Evolutionary conservation across 495 filamentous ascomycete genomes (phyloP).

Genomic region (Acidiella bohemica): DNA sequence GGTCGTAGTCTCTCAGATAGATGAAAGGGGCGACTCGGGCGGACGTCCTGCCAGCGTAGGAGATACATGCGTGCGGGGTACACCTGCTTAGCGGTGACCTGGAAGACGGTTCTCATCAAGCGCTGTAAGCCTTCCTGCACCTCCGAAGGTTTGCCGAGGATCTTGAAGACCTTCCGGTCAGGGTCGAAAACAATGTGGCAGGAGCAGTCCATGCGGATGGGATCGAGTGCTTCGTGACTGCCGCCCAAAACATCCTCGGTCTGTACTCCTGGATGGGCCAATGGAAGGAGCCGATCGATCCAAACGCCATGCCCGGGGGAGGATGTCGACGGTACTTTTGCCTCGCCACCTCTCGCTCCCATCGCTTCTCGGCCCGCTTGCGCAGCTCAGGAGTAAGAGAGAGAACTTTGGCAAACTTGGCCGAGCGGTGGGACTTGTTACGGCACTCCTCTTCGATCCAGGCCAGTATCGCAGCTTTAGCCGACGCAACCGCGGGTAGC

Average conservation of each 20-base stretch:
- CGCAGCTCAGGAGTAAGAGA: conserved; percentile 11
- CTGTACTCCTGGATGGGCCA: conserved; percentile 18
- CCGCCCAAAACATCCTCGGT: conserved; percentile 17
- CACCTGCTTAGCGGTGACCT: conserved; percentile 18
- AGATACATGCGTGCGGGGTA: conserved; percentile 3
- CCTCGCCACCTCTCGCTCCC: conserved; percentile 6
- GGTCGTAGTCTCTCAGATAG: conserved; percentile 4
- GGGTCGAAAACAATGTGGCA: conserved; percentile 17
- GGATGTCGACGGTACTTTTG: conserved; percentile 17
- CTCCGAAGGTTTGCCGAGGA: conserved; percentile 10
- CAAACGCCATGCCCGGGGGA: conserved; percentile 1
- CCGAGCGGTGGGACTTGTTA: neutral
- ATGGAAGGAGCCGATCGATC: conserved; percentile 12
- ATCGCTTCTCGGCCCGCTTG: conserved; percentile 8
- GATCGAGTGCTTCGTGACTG: conserved; percentile 19
- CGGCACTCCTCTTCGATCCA: conserved; percentile 4
- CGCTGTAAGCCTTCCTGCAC: conserved; percentile 13
- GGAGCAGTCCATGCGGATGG: conserved; percentile 18
- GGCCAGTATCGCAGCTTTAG: conserved; percentile 3
- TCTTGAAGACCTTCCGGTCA: conserved; percentile 7
- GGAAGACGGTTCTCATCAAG: conserved; percentile 14
- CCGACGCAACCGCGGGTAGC: conserved; percentile 2
- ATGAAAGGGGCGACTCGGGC: conserved; percentile 1
- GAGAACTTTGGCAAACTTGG: conserved; percentile 12
- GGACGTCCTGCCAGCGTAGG: conserved; percentile 8